These are phyloP conservation scores for Ganoderma boninense DNA, from an alignment of 1,284 basidiomycete genomes.

Conservation along the genomic window DNA sequence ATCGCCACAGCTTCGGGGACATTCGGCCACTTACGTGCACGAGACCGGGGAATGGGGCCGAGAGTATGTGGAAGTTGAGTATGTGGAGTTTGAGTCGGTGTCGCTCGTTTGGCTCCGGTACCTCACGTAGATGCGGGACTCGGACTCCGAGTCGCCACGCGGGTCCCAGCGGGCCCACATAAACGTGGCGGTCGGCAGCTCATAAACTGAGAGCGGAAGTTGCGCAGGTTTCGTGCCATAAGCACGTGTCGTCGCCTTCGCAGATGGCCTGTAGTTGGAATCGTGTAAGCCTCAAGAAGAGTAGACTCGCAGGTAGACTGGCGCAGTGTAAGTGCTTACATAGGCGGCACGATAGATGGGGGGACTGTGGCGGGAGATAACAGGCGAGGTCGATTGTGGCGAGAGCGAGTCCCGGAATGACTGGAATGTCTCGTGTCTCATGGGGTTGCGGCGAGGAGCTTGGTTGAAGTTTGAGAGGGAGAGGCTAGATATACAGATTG, in stretches of 20 bases:
- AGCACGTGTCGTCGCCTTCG: constrained; percentile 13
- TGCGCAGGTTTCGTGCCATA: constrained; percentile 14
- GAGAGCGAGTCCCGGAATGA: constrained; percentile 5
- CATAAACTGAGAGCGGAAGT: constrained; percentile 41
- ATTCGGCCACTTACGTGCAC: constrained; percentile 14
- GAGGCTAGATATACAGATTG: constrained; percentile 15
- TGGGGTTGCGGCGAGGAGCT: neutral
- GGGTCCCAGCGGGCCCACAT: constrained; percentile 48
- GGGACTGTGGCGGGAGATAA: constrained; percentile 16
- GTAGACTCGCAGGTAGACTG: neutral
- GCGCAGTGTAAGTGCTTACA: neutral
- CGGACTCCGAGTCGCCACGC: constrained; percentile 35
- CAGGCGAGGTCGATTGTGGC: constrained; percentile 14
- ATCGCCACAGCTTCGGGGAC: neutral
- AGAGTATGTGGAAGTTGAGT: constrained; percentile 17
- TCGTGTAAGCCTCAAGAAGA: neutral
- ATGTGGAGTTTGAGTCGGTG: constrained; percentile 13
- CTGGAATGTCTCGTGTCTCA: neutral
- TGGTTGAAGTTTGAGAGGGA: constrained; percentile 11
- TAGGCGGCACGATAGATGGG: constrained; percentile 2
- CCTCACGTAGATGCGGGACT: constrained; percentile 34
- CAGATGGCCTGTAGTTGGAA: constrained; percentile 2
- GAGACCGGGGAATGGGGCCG: constrained; percentile 14
- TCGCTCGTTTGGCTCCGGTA: constrained; percentile 28
- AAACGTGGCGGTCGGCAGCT: constrained; percentile 46